Base-by-base conservation (phyloP, 495 filamentous ascomycete species). In the Aspergillus steynii region DNA sequence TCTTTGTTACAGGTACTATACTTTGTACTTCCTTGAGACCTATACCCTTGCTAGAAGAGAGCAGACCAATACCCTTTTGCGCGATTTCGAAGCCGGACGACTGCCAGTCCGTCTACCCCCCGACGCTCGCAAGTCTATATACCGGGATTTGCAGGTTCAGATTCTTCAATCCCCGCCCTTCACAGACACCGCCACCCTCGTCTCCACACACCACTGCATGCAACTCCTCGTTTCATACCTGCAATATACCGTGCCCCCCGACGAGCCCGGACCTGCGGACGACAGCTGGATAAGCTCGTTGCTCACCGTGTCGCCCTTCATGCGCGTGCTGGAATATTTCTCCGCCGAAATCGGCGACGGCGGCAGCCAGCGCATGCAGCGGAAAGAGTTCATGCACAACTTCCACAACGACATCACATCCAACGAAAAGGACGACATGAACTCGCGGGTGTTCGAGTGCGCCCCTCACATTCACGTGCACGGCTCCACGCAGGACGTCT, bases 171-270 rank as follows among this genome's bases (percentile, higher is more conserved):
- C 73, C 20, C 78, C 78, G 34, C 78, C 78, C 3, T 80, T 80
- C 50, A 79, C 70, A 28, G 71, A 80, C 56, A 80, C 74, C 3
- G 55, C 72, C 10, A 73, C 77, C 3, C 67, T 80, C n/a, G 65
- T 79, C 59, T 72, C 75, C 26, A 78, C 78, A 15, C 77, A 80
- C 47, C 78, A 80, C 55, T 80, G 77, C 62, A 78, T 80, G 72
- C 68, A 74, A 29, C 56, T 80, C 14, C 65, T 80, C 5, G 73
- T 80, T 29, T 72, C 69, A 3, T 79, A 74, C 28, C 71, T 80
- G 53, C 73, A 70, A 47, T 65, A 73, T 55, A 77, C 77, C 6
- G 74, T 78, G 55, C 68, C 67, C 1, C 65, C 73, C 1, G 77
- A 75, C 29, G 68, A 72, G 55, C 58, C 60, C 1, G 60, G 53